These are phyloP conservation scores for Pseudocercospora musae DNA, from an alignment of 2,329 filamentous ascomycete species.

Conservation along the genomic window DNA sequence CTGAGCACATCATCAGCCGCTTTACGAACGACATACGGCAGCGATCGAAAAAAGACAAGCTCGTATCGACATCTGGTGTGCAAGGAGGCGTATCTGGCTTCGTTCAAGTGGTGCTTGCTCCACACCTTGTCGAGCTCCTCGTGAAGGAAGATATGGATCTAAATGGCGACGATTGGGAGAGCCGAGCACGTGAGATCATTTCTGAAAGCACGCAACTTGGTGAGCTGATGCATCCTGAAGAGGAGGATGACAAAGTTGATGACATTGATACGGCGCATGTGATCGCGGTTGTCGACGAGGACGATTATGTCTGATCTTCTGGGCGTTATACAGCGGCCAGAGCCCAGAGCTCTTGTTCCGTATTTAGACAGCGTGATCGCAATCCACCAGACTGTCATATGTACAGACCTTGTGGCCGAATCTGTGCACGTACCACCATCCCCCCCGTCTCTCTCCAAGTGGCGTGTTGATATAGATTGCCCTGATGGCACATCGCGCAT, in stretches of 20 bases:
- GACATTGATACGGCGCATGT: slow-evolving; percentile 15
- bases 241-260: slow-evolving; percentile 28
- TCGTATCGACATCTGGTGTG: slow-evolving; percentile 32
- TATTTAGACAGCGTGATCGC: not conserved
- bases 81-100: slow-evolving; percentile 37
- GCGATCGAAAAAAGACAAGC: slow-evolving; percentile 29
- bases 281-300: slow-evolving; percentile 13
- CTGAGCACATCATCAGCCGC: slow-evolving; percentile 31
- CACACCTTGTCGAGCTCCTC: slow-evolving; percentile 36
- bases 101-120: slow-evolving; percentile 37
- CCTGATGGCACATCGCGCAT: not conserved
- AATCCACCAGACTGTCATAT: not conserved
- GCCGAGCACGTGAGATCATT: slow-evolving; percentile 27
- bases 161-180: slow-evolving; percentile 16
- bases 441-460: not conserved
- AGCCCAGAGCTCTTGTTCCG: not conserved
- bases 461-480: not conserved
- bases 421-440: not conserved
- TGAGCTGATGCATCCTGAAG: slow-evolving; percentile 32
- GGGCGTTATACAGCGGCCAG: not conserved
- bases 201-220: slow-evolving; percentile 34
- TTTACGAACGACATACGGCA: slow-evolving; percentile 31
- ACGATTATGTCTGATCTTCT: slow-evolving; percentile 4
- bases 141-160: slow-evolving; percentile 36
- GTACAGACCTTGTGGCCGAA: not conserved